Percentiles rank a stretch among this genome's conserved stretches.
These are phyloP conservation scores for Myrmaecium sp. DNA, from an alignment of 2,329 filamentous ascomycete species.

Conservation along the genomic window DNA sequence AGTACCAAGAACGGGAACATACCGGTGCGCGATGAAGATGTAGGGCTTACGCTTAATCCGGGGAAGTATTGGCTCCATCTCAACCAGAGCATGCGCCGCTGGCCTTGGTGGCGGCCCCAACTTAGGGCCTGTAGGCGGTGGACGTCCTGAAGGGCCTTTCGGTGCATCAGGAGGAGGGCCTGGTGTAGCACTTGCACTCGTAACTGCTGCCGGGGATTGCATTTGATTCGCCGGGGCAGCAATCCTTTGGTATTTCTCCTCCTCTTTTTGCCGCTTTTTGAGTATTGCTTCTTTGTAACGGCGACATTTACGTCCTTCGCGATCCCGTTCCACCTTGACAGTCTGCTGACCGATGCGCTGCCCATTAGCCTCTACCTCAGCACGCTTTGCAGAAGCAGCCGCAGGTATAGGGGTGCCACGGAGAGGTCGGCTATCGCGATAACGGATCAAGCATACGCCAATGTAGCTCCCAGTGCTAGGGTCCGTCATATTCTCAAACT, in stretches of 20 bases:
- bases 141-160: slow-evolving; percentile 56
- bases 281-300: slow-evolving; percentile 61
- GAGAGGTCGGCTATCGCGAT: slow-evolving; percentile 50
- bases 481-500: slow-evolving; percentile 87
- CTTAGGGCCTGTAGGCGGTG: slow-evolving; percentile 16
- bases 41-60: slow-evolving; percentile 69
- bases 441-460: slow-evolving; percentile 82
- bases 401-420: slow-evolving; percentile 45
- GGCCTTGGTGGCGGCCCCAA: slow-evolving; percentile 11
- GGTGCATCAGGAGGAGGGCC: slow-evolving; percentile 71
- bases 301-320: slow-evolving; percentile 68
- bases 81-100: slow-evolving; percentile 38
- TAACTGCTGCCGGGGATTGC: too few relatives aligned
- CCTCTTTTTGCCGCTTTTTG: slow-evolving; percentile 44
- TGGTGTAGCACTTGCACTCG: slow-evolving; percentile 26
- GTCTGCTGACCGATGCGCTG: slow-evolving; percentile 61
- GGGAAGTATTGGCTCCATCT: slow-evolving; percentile 47
- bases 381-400: slow-evolving; percentile 63
- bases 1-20: slow-evolving; percentile 70
- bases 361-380: slow-evolving; percentile 60
- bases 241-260: slow-evolving; percentile 15
- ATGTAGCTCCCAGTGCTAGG: slow-evolving; percentile 87
- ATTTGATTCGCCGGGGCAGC: too few relatives aligned
- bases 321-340: slow-evolving; percentile 75
- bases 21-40: slow-evolving; percentile 73